Percentiles rank a stretch among this genome's conserved stretches.
Evolutionary conservation across 495 filamentous ascomycete species (phyloP).

Genomic region (Staphylotrichum longicolle): DNA sequence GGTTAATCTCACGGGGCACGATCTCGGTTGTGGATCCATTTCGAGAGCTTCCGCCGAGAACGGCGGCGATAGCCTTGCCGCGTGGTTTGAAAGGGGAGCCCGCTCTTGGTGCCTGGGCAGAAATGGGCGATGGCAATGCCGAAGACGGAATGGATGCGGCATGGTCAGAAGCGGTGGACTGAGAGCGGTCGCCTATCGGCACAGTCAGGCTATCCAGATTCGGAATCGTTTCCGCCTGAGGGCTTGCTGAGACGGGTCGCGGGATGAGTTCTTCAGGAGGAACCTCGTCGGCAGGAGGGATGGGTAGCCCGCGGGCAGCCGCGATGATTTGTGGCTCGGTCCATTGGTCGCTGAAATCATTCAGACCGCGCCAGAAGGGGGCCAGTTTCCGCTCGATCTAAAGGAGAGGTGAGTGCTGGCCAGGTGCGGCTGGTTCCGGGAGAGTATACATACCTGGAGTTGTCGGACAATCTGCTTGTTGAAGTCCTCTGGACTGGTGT

Average conservation of each 20-base stretch:
- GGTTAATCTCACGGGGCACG: slow-evolving; percentile 68
- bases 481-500: slow-evolving; percentile 89
- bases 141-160: slow-evolving; percentile 49
- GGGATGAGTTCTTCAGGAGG: slow-evolving; percentile 63
- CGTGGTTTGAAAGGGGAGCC: slow-evolving; percentile 57
- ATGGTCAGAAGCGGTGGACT: slow-evolving; percentile 70
- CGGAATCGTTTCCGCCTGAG: slow-evolving; percentile 30
- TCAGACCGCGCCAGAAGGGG: slow-evolving; percentile 91
- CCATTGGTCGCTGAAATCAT: slow-evolving; percentile 87
- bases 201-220: slow-evolving; percentile 69
- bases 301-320: slow-evolving; percentile 77
- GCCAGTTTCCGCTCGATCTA: slow-evolving; percentile 91
- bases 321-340: slow-evolving; percentile 91
- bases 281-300: slow-evolving; percentile 79
- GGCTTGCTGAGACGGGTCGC: slow-evolving; percentile 43
- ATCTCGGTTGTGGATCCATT: slow-evolving; percentile 67
- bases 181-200: slow-evolving; percentile 70
- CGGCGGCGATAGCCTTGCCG: slow-evolving; percentile 76
- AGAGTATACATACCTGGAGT: slow-evolving; percentile 66
- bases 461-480: slow-evolving; percentile 87
- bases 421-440: background rate
- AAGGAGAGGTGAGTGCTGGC: slow-evolving; percentile 16
- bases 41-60: slow-evolving; percentile 67
- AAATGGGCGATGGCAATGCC: slow-evolving; percentile 58
- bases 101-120: slow-evolving; percentile 35